Evolutionary conservation across 2,329 filamentous ascomycete species (phyloP).

Genomic region (Capronia americana): DNA sequence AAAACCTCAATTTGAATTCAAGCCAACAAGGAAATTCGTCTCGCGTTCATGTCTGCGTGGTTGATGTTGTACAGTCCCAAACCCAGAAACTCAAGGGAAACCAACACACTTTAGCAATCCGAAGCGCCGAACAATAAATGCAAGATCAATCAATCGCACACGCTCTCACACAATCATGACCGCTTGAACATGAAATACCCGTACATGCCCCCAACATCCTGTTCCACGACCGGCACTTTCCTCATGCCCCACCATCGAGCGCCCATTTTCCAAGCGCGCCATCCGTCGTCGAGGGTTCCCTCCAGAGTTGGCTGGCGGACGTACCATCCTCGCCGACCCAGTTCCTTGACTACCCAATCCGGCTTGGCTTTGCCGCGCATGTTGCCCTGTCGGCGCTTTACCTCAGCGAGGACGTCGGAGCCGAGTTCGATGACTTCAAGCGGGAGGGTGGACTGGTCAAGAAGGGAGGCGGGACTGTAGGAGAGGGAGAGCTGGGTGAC

Average conservation of each 20-base stretch:
- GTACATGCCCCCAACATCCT: conserved; percentile 65
- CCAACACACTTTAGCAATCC: neutral
- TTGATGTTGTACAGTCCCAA: neutral
- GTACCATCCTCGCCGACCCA: conserved; percentile 73
- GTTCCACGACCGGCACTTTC: conserved; percentile 64
- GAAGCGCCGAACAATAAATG: neutral
- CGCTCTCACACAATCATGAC: conserved; percentile 25
- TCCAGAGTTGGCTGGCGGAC: conserved; percentile 54
- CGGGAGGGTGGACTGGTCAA: conserved; percentile 67
- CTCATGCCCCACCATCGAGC: conserved; percentile 84
- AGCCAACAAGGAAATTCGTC: neutral
- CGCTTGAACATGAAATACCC: conserved; percentile 66
- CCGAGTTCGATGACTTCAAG: conserved; percentile 78
- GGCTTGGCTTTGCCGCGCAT: conserved; percentile 54
- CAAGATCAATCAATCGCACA: neutral
- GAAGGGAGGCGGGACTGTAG: conserved; percentile 62
- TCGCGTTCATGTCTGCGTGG: neutral
- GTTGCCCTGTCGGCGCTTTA: conserved; percentile 56
- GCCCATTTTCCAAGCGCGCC: conserved; percentile 80
- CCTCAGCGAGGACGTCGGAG: conserved; percentile 71
- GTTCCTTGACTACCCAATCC: conserved; percentile 74
- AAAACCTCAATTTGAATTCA: neutral
- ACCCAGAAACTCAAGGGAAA: neutral
- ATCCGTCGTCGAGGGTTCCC: conserved; percentile 59
- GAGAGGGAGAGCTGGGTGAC: conserved; percentile 65